A percentile compares a stretch with the other conserved stretches of the same genome.
Conservation (phyloP, 768 basidiomycete species). For the Phylloporus scabripes region DNA sequence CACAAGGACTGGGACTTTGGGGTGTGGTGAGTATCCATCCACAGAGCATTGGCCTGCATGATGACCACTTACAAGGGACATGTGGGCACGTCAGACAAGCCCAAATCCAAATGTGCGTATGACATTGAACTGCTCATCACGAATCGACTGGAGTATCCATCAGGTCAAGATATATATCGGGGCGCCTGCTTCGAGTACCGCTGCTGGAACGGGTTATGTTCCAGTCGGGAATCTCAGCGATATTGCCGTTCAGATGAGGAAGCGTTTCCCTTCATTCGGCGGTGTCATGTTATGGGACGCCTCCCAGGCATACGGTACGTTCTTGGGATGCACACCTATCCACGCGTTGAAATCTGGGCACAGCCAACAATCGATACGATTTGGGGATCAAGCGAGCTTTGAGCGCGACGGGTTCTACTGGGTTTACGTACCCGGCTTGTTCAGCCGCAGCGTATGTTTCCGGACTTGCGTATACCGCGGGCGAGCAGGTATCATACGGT, state of each 20-base stretch:
- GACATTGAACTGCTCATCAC: not conserved
- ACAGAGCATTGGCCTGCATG: not conserved
- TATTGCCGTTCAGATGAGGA: conserved; percentile 31
- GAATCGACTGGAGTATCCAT: conserved; percentile 2
- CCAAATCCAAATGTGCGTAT: conserved; percentile 36
- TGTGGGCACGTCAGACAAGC: conserved; percentile 38
- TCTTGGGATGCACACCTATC: not conserved
- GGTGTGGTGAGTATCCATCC: conserved; percentile 21
- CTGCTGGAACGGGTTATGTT: conserved; percentile 39
- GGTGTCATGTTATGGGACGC: conserved; percentile 44
- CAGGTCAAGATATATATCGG: conserved; percentile 41
- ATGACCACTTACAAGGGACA: conserved; percentile 34
- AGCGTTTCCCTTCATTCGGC: conserved; percentile 39
- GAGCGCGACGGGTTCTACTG: conserved; percentile 57
- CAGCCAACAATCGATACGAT: conserved; percentile 56
- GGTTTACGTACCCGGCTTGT: conserved; percentile 61
- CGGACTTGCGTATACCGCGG: conserved; percentile 46
- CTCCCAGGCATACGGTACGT: conserved; percentile 35
- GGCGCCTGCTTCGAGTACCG: conserved; percentile 37
- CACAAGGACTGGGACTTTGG: conserved; percentile 44
- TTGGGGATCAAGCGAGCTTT: conserved; percentile 56
- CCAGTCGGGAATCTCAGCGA: conserved; percentile 27
- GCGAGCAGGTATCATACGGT: conserved; percentile 47
- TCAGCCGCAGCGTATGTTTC: conserved; percentile 48
- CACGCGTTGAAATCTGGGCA: conserved; percentile 5